Evolutionary conservation across 1,139 yeast species (phyloP).

Genomic region (Pichia sp.): DNA sequence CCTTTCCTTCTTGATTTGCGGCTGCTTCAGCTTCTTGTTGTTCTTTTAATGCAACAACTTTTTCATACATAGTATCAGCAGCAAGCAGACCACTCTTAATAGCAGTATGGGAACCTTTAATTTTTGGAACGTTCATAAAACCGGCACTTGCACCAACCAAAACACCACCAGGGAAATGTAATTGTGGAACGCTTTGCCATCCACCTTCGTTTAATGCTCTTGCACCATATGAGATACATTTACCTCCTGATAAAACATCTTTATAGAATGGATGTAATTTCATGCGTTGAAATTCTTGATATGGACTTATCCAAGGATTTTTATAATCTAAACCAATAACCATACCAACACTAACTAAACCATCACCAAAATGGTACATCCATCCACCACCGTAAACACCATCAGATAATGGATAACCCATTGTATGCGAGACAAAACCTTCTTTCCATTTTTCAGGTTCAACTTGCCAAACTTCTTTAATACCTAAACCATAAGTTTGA

Average conservation of each 20-base stretch:
- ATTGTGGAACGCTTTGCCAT: conserved; percentile 79
- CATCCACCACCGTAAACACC: conserved; percentile 94
- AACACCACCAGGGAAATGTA: conserved; percentile 92
- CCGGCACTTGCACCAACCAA: conserved; percentile 95
- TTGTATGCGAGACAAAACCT: conserved; percentile 80
- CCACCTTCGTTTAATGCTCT: conserved; percentile 97
- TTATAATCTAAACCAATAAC: conserved; percentile 90
- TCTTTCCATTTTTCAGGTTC: conserved; percentile 69
- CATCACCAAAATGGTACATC: conserved; percentile 94
- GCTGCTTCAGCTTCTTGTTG: conserved; percentile 42
- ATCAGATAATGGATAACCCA: conserved; percentile 79
- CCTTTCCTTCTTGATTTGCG: conserved; percentile 29
- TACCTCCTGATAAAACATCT: conserved; percentile 77
- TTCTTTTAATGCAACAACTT: conserved; percentile 35
- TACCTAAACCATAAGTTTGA: conserved; percentile 92
- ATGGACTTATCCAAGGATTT: conserved; percentile 92
- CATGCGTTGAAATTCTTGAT: conserved; percentile 91
- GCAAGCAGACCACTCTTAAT: conserved; percentile 93
- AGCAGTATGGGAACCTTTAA: conserved; percentile 98
- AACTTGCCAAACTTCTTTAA: conserved; percentile 98
- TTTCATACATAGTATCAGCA: conserved; percentile 74
- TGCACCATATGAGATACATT: conserved; percentile 90
- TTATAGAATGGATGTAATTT: conserved; percentile 84
- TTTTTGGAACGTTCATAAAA: conserved; percentile 91
- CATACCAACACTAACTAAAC: conserved; percentile 80